Conservation (phyloP, 1,284 basidiomycete species). For the Cutaneotrichosporon sp. region DNA sequence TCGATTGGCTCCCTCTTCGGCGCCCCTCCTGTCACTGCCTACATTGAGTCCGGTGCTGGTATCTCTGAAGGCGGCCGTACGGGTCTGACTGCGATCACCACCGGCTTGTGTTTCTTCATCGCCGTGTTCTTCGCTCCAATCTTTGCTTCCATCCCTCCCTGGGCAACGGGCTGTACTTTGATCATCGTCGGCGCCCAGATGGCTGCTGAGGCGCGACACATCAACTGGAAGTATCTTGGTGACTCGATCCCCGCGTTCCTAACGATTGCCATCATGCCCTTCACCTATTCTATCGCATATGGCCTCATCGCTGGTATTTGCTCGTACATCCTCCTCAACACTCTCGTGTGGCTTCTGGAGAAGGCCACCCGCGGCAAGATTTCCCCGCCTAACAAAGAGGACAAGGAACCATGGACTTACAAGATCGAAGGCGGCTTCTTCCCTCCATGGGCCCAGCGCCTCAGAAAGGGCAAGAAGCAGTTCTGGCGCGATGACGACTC, state of each 20-base stretch:
- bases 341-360: constrained; percentile 15
- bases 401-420: constrained; percentile 22
- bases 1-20: constrained; percentile 58
- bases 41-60: constrained; percentile 54
- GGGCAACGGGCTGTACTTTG: constrained; percentile 83
- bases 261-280: constrained; percentile 67
- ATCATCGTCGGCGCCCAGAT: constrained; percentile 83
- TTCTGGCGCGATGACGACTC: constrained; percentile 18
- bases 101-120: constrained; percentile 73
- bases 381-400: constrained; percentile 13
- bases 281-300: constrained; percentile 53
- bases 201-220: constrained; percentile 77
- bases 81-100: constrained; percentile 72
- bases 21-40: constrained; percentile 81
- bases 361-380: constrained; percentile 10
- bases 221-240: constrained; percentile 85
- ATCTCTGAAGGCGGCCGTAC: constrained; percentile 77
- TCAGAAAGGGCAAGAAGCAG: constrained; percentile 13
- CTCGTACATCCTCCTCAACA: constrained; percentile 20
- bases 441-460: constrained; percentile 13
- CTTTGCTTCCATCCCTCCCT: constrained; percentile 77
- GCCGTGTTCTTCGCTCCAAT: constrained; percentile 86
- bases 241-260: constrained; percentile 81
- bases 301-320: constrained; percentile 20
- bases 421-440: constrained; percentile 21